Percentiles rank a stretch among this genome's conserved stretches.
Conservation (phyloP, 768 basidiomycete species). For the Suillus fuscotomentosus region DNA sequence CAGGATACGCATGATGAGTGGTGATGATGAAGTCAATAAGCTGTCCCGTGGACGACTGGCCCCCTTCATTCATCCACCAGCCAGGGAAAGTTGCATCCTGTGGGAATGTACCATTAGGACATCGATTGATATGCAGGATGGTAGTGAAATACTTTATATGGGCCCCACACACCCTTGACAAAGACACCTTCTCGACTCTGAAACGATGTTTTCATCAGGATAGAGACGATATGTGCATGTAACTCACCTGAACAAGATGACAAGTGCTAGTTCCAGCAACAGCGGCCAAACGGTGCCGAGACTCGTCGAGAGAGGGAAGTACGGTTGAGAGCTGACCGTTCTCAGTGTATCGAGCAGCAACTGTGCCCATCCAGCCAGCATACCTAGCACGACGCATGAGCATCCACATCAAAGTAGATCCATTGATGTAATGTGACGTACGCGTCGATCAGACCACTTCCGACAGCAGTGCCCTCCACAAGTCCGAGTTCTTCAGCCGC, state of each 20-base stretch:
- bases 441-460: constrained; percentile 97
- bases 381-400: constrained; percentile 46
- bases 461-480: constrained; percentile 84
- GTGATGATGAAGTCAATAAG: constrained; percentile 94
- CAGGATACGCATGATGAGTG: constrained; percentile 82
- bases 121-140: background rate
- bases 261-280: constrained; percentile 98
- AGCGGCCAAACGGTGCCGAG: constrained; percentile 80
- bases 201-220: background rate
- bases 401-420: background rate
- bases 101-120: constrained; percentile 6
- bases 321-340: constrained; percentile 49
- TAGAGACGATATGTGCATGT: background rate
- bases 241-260: constrained; percentile 82
- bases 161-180: constrained; percentile 92
- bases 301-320: constrained; percentile 70
- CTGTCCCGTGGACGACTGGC: constrained; percentile 95
- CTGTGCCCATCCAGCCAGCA: constrained; percentile 97
- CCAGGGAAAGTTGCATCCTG: constrained; percentile 88
- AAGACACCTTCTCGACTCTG: constrained; percentile 82
- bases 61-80: constrained; percentile 99
- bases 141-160: constrained; percentile 58
- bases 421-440: constrained; percentile 33
- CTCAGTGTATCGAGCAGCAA: constrained; percentile 74
- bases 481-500: constrained; percentile 88